These are phyloP conservation scores for Solanum dulcamara DNA, from an alignment of 257 asterid species.

Conservation along the genomic window DNA sequence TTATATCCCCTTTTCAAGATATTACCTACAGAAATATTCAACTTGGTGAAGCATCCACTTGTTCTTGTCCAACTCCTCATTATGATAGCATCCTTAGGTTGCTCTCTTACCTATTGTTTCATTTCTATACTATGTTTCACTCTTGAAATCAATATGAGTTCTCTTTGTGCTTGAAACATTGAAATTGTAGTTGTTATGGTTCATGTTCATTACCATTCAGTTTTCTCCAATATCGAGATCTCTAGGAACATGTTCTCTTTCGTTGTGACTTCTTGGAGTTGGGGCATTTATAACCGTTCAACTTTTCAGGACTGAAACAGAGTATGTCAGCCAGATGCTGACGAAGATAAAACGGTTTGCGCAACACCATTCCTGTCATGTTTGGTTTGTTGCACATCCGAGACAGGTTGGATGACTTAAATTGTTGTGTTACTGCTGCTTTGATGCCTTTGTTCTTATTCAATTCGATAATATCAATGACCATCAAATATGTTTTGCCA, in stretches of 20 bases:
- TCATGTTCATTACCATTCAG: background rate
- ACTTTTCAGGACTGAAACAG: conserved; percentile 83
- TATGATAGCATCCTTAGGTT: background rate
- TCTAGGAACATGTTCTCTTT: background rate
- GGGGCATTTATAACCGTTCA: background rate
- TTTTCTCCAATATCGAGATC: background rate
- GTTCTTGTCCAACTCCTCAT: background rate
- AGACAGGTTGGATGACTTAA: conserved; percentile 55
- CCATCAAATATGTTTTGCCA: conserved; percentile 11
- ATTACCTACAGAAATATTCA: background rate
- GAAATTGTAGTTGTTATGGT: background rate
- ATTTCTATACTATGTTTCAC: background rate
- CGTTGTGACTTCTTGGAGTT: background rate
- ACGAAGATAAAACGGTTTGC: conserved; percentile 90
- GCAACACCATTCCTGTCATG: conserved; percentile 92
- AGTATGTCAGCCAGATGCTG: conserved; percentile 95
- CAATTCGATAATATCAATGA: background rate
- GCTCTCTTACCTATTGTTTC: background rate
- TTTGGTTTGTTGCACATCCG: conserved; percentile 99
- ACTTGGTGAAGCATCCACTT: background rate
- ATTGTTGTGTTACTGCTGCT: background rate
- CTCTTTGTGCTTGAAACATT: background rate
- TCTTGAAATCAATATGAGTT: background rate
- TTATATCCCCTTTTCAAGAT: background rate
- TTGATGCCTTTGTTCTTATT: background rate